phyloP scores from a whole-genome alignment of 257 asterid genomes.

The Solanum chilense region DNA sequence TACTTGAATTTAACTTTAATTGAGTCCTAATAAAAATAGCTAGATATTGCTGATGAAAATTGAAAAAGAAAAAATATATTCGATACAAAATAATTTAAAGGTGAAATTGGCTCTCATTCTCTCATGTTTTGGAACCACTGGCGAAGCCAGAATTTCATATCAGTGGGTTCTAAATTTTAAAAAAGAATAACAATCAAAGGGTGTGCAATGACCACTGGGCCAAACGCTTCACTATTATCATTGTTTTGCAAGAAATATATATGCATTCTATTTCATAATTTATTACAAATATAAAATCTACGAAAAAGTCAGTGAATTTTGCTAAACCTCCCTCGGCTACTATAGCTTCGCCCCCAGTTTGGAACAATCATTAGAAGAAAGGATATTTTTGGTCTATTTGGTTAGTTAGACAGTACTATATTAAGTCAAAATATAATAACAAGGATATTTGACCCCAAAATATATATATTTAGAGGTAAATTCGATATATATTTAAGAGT shows the following conservation, averaged over 20 bases:
- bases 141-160: no score
- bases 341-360: accelerated
- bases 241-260: no score
- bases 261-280: no score
- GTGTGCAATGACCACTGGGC: no score
- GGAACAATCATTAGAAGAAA: neutral
- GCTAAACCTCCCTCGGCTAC: no score
- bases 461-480: neutral
- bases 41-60: neutral
- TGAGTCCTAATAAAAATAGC: neutral
- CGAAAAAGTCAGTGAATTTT: no score
- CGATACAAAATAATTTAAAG: neutral
- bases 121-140: neutral
- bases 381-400: neutral
- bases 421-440: neutral
- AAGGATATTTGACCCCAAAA: neutral
- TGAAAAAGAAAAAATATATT: neutral
- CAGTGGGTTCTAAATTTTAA: no score
- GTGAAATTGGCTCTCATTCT: neutral
- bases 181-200: no score
- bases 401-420: neutral
- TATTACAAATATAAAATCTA: no score
- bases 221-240: no score
- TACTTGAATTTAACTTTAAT: neutral
- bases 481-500: neutral